These are phyloP conservation scores for Exidia glandulosa DNA, from an alignment of 768 basidiomycete species.

Conservation along the genomic window DNA sequence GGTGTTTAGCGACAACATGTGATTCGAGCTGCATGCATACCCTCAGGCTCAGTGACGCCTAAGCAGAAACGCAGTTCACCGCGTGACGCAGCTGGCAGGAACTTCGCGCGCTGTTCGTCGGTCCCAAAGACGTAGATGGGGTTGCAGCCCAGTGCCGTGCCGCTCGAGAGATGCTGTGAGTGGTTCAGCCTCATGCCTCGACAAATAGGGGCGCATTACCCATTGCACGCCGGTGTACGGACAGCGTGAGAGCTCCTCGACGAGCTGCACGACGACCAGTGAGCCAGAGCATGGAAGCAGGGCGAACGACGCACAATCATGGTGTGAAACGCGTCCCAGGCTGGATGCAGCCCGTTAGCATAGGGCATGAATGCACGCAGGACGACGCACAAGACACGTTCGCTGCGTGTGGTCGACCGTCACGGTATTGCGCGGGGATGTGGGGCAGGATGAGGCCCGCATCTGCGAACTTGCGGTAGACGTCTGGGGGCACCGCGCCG, in stretches of 20 bases:
- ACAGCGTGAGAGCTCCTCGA: slow-evolving; percentile 6
- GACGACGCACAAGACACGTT: slow-evolving; percentile 1
- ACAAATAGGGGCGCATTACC: neutral
- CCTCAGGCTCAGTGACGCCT: slow-evolving; percentile 9
- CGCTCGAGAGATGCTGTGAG: neutral
- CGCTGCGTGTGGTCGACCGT: neutral
- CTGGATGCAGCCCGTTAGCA: neutral
- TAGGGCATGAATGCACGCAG: neutral
- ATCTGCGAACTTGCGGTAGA: slow-evolving; percentile 1
- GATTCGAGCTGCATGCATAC: too few species aligned
- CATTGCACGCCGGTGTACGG: slow-evolving; percentile 5
- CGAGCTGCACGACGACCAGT: neutral
- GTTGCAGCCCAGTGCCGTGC: slow-evolving; percentile 3
- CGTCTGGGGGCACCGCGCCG: slow-evolving; percentile 2
- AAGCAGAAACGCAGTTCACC: slow-evolving; percentile 9
- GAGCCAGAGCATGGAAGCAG: neutral
- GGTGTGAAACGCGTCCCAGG: slow-evolving; percentile 8
- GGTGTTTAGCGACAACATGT: too few species aligned
- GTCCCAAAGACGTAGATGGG: slow-evolving; percentile 8
- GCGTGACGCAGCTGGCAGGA: slow-evolving; percentile 2
- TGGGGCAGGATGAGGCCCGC: slow-evolving; percentile 3
- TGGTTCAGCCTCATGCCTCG: neutral
- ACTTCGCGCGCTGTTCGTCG: slow-evolving; percentile 3
- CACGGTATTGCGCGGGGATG: slow-evolving; percentile 5
- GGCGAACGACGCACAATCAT: slow-evolving; percentile 2